A percentile compares a stretch with the other conserved stretches of the same genome.
These are phyloP conservation scores for Echeveria elegans DNA, from an alignment of 164 flowering plant genomes.

Conservation along the genomic window DNA sequence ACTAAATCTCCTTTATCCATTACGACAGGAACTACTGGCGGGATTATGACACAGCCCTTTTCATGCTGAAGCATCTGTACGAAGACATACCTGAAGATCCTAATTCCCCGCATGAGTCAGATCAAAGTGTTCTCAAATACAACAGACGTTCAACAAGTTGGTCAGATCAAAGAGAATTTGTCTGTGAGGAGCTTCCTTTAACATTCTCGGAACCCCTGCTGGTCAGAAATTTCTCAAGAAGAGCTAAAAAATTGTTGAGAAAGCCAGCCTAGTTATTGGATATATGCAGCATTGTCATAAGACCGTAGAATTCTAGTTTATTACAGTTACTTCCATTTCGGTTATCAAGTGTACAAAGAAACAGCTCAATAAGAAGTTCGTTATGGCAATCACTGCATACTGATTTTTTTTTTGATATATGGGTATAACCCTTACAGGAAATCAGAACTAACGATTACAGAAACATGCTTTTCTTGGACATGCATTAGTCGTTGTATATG, in stretches of 20 bases:
- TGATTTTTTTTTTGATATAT: too few relatives aligned
- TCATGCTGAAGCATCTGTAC: constrained; percentile 78
- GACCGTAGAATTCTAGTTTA: neutral
- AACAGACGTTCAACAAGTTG: constrained; percentile 17
- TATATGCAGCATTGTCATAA: neutral
- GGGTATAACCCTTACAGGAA: too few relatives aligned
- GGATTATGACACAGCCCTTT: constrained; percentile 86
- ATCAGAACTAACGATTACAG: too few relatives aligned
- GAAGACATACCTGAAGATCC: constrained; percentile 75
- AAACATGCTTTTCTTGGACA: too few relatives aligned
- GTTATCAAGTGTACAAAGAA: too few relatives aligned
- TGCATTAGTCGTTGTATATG: too few relatives aligned
- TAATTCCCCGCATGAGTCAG: constrained; percentile 18
- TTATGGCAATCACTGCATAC: too few relatives aligned
- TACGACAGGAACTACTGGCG: constrained; percentile 85
- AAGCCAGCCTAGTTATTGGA: constrained; percentile 1
- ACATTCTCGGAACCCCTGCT: constrained; percentile 53
- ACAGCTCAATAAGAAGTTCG: too few relatives aligned
- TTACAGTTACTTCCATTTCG: too few relatives aligned
- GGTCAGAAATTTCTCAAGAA: constrained; percentile 40
- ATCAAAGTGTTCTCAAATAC: constrained; percentile 17
- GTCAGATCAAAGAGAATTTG: constrained; percentile 35
- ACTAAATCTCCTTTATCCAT: neutral
- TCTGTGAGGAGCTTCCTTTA: constrained; percentile 65
- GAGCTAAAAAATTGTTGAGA: constrained; percentile 31